These are phyloP conservation scores for Plenodomus lindquistii DNA, from an alignment of 2,329 filamentous ascomycete genomes.

Conservation along the genomic window DNA sequence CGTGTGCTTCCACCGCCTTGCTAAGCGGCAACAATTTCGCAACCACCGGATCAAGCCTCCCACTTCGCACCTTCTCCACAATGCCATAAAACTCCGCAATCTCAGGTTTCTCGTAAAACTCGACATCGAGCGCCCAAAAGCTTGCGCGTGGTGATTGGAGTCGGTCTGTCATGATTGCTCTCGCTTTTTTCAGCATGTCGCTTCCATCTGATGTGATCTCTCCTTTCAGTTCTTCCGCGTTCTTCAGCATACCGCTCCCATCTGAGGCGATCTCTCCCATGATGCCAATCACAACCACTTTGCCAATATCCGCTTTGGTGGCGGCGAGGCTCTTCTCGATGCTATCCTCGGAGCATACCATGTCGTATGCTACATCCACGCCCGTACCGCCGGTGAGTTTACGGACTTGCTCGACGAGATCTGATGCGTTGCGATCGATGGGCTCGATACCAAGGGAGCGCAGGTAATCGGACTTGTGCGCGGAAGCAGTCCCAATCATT, in stretches of 20 bases:
- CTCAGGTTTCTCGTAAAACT: constrained; percentile 5
- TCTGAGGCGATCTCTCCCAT: constrained; percentile 9
- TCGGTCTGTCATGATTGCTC: constrained; percentile 1
- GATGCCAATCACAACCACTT: constrained; percentile 8
- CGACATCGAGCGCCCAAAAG: constrained; percentile 7
- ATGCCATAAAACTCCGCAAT: constrained; percentile 8
- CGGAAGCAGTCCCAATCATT: constrained; percentile 12
- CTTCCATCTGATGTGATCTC: constrained; percentile 10
- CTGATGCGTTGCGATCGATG: constrained; percentile 8
- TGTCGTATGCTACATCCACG: constrained; percentile 14
- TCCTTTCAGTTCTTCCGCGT: background rate
- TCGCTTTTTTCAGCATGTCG: constrained; percentile 1
- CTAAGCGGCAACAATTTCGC: constrained; percentile 8
- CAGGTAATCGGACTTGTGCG: constrained; percentile 10
- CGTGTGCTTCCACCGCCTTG: constrained; percentile 7
- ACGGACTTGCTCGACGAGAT: constrained; percentile 9
- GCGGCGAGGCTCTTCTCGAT: constrained; percentile 5
- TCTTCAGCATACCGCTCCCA: constrained; percentile 6
- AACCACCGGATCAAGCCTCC: constrained; percentile 7
- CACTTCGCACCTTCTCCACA: constrained; percentile 7
- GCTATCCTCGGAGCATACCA: constrained; percentile 9
- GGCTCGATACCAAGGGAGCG: constrained; percentile 12
- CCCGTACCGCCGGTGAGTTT: constrained; percentile 8
- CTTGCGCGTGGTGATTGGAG: constrained; percentile 3
- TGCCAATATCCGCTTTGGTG: constrained; percentile 7